Evolutionary conservation across 345 rosid species (phyloP), one percentile per base, ranked within the genome.

Genomic region (Gossypium bickii): DNA sequence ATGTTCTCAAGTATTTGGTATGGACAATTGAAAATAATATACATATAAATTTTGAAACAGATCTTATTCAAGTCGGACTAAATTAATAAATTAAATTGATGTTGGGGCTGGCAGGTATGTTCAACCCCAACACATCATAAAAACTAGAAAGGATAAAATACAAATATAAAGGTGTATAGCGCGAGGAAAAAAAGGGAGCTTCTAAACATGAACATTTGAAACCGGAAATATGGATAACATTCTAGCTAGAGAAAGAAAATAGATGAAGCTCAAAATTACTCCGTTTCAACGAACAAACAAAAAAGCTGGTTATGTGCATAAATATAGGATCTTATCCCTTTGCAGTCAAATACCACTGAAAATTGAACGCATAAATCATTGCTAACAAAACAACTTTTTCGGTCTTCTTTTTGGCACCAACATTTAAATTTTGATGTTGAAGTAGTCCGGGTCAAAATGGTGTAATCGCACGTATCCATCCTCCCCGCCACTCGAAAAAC

Each of bases 401-500:
- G 11, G 38, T 24, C 34, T 59, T 43, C 56, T 47, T 9, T 25
- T 16, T 2, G 10, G 24, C 57, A 48, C 48, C 4, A 65, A 79
- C 70, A 74, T 4, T 78, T 80, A 90, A 56, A 88, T 87, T 86
- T 83, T 91, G 85, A 91, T 87, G 81, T 87, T 85, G 86, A 93
- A 95, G 81, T 89, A 95, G 48, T 91, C 93, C 0, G 87, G 80
- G 74, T 95, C 99, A 45, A 93, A 93, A 80, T 95, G 99, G 86
- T 95, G 99, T 76, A 95, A 78, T 76, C 99, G 87, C 64, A 95
- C 98, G 51, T 90, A 95, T 17, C 99, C 97, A 52, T 95, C 98
- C 85, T 95, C 99, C 34, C 98, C 99, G 61, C 98, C 99, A 74
- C 97, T 93, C 1, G 99, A 86, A 84, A 93, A 95, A 80, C 99